Evolutionary conservation across 768 basidiomycete genomes (phyloP), one percentile per base, ranked within the genome.

Genomic region (Trametes cinnabarina): DNA sequence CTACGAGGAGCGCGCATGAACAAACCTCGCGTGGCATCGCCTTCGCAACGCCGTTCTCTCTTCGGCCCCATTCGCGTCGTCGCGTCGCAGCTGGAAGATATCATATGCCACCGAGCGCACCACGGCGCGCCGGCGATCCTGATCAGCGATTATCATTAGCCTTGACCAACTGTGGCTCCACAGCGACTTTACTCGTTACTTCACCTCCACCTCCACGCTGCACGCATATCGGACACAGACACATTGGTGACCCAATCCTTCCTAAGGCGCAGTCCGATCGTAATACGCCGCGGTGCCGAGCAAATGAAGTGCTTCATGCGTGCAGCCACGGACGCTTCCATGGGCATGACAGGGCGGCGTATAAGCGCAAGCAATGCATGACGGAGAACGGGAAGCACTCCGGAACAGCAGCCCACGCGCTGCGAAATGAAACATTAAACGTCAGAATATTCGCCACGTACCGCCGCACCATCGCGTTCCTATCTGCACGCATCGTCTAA

Each of bases 361-460:
- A 23, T 25, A 12, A 46, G 44, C 25, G 19, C 7, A 8, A 7
- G 35, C 23, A 26, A 30, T 15, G 52, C 20, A 35, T 43, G 39
- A 22, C 51, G 51, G 35, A 47, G 47, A 41, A 28, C 25, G 46
- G 25, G n/a, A 55, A 34, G 26, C 25, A 10, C 15, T n/a, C 44
- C 53, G 53, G 23, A 22, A 22, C 35, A 7, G 41, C 41, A 34
- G 25, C 46, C 32, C 22, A 47, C 40, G 46, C 40, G 46, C 40
- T 39, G 51, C 46, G 47, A 53, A 28, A 47, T 59, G 51, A 59
- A 41, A 53, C 51, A 35, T 59, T 53, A 59, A 25, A 40, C 47
- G 32, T 54, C 39, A 41, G 39, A 25, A 23, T 47, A 23, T 46
- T 23, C 42, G 32, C 42, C 43, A 20, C 42, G 30, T 12, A 32